These are phyloP conservation scores for Vanrija humicola DNA, from an alignment of 1,284 basidiomycete species.

Conservation along the genomic window DNA sequence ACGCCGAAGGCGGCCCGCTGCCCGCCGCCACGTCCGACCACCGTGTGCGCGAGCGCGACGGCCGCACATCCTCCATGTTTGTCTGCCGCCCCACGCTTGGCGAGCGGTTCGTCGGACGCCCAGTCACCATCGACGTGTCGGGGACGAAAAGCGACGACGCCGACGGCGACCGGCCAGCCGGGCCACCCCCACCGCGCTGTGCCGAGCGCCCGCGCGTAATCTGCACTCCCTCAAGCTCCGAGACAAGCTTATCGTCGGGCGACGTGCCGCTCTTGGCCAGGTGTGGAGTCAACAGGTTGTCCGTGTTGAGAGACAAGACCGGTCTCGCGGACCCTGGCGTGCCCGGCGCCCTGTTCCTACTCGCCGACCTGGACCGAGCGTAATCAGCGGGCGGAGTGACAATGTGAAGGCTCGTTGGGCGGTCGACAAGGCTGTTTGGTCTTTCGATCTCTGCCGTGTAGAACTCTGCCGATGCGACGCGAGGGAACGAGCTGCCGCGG, in stretches of 20 bases:
- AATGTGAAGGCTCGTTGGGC: background rate
- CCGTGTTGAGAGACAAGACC: too few species aligned
- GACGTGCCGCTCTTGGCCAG: background rate
- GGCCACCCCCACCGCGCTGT: background rate
- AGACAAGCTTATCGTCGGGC: constrained; percentile 1
- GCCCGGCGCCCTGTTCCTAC: too few species aligned
- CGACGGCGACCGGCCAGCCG: too few species aligned
- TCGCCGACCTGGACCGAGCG: too few species aligned
- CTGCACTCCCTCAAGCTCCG: constrained; percentile 5
- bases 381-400: background rate
- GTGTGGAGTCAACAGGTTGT: too few species aligned
- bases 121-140: background rate
- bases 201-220: constrained; percentile 9
- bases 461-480: too few species aligned
- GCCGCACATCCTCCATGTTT: background rate
- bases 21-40: background rate
- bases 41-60: background rate
- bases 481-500: too few species aligned
- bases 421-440: background rate
- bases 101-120: too few species aligned
- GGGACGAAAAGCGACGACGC: background rate
- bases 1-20: background rate
- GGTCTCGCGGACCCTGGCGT: too few species aligned
- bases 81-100: too few species aligned
- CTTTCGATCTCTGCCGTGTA: too few species aligned